Percentiles rank a stretch among this genome's conserved stretches.
These are phyloP conservation scores for Lithocarpus polystachyus DNA, from an alignment of 306 rosid species.

Conservation along the genomic window DNA sequence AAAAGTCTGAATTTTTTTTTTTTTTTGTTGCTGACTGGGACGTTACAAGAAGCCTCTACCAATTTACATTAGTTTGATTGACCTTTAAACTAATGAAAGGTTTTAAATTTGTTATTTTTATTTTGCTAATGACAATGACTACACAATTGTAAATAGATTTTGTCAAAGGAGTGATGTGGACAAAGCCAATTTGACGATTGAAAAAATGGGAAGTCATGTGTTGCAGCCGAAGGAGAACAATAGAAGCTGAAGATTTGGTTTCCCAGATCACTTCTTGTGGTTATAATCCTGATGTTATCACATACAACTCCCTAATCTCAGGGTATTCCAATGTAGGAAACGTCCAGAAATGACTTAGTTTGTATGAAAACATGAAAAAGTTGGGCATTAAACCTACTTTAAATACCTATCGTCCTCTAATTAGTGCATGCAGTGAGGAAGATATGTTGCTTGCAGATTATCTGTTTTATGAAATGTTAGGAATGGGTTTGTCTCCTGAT, in stretches of 20 bases:
- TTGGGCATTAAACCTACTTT: slow-evolving; percentile 56
- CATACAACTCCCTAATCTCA: slow-evolving; percentile 76
- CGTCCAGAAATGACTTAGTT: slow-evolving; percentile 48
- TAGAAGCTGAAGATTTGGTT: slow-evolving; percentile 52
- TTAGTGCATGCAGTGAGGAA: slow-evolving; percentile 50
- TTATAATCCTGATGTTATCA: slow-evolving; percentile 59
- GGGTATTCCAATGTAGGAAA: slow-evolving; percentile 56
- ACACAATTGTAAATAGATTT: too few relatives aligned
- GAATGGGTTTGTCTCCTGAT: slow-evolving; percentile 57
- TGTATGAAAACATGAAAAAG: slow-evolving; percentile 59
- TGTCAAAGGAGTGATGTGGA: too few relatives aligned
- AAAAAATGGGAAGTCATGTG: too few relatives aligned
- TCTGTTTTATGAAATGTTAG: slow-evolving; percentile 50
- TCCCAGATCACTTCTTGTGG: slow-evolving; percentile 44
- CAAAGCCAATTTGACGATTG: too few relatives aligned
- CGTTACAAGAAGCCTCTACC: too few relatives aligned
- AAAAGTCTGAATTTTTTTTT: too few relatives aligned
- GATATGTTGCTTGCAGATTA: slow-evolving; percentile 43
- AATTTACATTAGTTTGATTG: too few relatives aligned
- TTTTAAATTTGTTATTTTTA: too few relatives aligned
- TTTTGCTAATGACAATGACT: too few relatives aligned
- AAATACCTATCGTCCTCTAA: slow-evolving; percentile 60
- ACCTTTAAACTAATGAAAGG: too few relatives aligned
- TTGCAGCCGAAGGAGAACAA: slow-evolving; percentile 32
- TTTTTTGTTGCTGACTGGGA: too few relatives aligned